These are phyloP conservation scores for Annulohypoxylon bovei DNA, from an alignment of 495 filamentous ascomycete genomes.

Conservation along the genomic window DNA sequence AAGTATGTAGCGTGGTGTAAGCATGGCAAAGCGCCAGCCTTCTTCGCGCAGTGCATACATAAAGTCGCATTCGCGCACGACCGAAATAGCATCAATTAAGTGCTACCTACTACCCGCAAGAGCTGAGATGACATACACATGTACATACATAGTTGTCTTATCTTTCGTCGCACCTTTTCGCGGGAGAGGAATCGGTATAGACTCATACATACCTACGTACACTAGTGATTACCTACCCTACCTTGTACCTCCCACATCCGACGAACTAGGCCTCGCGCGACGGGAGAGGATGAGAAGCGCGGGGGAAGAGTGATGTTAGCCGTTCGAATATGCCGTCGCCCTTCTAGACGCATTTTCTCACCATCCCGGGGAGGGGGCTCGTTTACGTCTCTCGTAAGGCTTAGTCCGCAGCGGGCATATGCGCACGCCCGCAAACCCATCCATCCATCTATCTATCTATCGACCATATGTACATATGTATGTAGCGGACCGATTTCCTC, in stretches of 20 bases:
- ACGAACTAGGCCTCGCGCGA: conserved; percentile 11
- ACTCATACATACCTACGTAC: conserved; percentile 11
- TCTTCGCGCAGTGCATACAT: conserved; percentile 38
- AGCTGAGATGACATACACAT: conserved; percentile 35
- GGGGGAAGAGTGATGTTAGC: not conserved
- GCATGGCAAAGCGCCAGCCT: conserved; percentile 14
- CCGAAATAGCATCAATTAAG: conserved; percentile 36
- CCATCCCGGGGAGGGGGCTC: conserved; percentile 1
- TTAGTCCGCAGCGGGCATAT: conserved; percentile 43
- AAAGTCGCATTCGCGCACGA: conserved; percentile 28
- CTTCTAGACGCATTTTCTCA: conserved; percentile 20
- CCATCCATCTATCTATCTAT: conserved; percentile 1
- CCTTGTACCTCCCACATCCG: not conserved
- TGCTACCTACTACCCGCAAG: not conserved
- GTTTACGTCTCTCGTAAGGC: conserved; percentile 35
- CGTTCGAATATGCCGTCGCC: conserved; percentile 24
- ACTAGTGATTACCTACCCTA: too few relatives aligned
- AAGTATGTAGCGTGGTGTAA: conserved; percentile 1
- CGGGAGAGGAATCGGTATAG: not conserved
- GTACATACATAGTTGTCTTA: conserved; percentile 16
- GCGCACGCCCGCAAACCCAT: conserved; percentile 14
- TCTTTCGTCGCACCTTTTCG: not conserved
- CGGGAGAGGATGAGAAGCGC: not conserved
- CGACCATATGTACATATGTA: not conserved
- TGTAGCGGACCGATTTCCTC: conserved; percentile 6